Base-by-base conservation (phyloP, 495 filamentous ascomycete genomes). In the Aspergillus cavernicola region DNA sequence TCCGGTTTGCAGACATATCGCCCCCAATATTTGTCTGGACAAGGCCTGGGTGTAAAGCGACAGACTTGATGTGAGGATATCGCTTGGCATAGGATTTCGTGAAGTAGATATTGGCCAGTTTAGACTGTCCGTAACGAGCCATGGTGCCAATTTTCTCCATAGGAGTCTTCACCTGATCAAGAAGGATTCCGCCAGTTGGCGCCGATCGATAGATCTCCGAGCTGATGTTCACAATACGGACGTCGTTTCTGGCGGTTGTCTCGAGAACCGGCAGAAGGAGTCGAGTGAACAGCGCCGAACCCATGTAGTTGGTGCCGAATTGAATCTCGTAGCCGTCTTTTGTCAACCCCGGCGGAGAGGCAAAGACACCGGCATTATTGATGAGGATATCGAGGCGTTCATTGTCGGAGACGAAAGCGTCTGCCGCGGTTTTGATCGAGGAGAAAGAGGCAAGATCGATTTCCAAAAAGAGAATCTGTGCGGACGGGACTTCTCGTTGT, bases 281-380 rank as follows among this genome's bases (percentile, higher is more conserved):
- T 24, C 76, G 73, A 28, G 78, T 80, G 6, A 90, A 66, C 0
- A 87, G 73, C 18, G 79, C 79, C 53, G 87, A 85, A 4, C 79
- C 82, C 32, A 89, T 66, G 59, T 89, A 78, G 58, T 90, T 90
- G 10, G 79, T 81, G 10, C 80, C 84, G 42, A 88, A 83, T 53
- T 86, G 83, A 9, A 80, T 65, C 58, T 90, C 85, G 64, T 82
- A 86, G 16, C 84, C 83, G 42, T 89, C 83, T 2, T 63, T 50
- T 0, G 83, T 84, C 2, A 69, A 48, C 0, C 57, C 65, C 5
- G 61, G 71, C 0, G 77, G 70, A 2, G 68, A 24, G 0, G 73
- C 79, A 79, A 87, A 84, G 51, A 89, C 77, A 4, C 84, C 85
- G 4, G 86, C 85, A 53, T 87, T 90, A 68, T 80, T 80, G 29